phyloP scores from a whole-genome alignment of 2,329 filamentous ascomycete species.

The Diaporthe humulicola region DNA sequence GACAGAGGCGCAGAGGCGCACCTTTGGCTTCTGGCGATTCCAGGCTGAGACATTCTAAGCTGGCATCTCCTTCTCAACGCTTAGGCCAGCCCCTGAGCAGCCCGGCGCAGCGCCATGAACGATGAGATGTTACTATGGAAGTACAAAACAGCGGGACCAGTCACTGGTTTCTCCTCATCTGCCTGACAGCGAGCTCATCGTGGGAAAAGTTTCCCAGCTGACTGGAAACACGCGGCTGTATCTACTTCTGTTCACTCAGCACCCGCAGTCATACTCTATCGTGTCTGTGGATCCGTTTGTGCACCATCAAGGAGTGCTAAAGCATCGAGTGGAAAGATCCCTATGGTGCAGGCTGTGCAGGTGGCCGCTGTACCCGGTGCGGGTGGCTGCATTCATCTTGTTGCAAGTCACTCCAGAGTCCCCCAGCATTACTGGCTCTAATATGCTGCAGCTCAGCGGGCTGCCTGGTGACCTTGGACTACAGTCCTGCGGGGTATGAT shows the following conservation, averaged over 20 bases:
- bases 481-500: slow-evolving; percentile 28
- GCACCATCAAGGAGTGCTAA: neutral
- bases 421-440: neutral
- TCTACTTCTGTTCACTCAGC: neutral
- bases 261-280: neutral
- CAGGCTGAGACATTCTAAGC: slow-evolving; percentile 28
- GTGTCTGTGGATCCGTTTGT: neutral
- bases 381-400: slow-evolving; percentile 35
- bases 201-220: neutral
- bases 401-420: slow-evolving; percentile 17
- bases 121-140: neutral
- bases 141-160: neutral
- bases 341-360: neutral
- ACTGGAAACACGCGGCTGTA: neutral
- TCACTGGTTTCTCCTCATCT: neutral
- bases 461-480: neutral
- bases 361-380: neutral
- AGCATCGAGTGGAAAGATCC: neutral
- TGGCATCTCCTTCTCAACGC: neutral
- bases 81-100: neutral
- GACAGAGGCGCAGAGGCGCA: neutral
- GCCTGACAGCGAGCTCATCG: neutral
- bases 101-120: too few relatives aligned
- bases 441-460: neutral
- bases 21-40: slow-evolving; percentile 6